Evolutionary conservation across 768 basidiomycete genomes (phyloP).

Genomic region (Kondoa subrosea): DNA sequence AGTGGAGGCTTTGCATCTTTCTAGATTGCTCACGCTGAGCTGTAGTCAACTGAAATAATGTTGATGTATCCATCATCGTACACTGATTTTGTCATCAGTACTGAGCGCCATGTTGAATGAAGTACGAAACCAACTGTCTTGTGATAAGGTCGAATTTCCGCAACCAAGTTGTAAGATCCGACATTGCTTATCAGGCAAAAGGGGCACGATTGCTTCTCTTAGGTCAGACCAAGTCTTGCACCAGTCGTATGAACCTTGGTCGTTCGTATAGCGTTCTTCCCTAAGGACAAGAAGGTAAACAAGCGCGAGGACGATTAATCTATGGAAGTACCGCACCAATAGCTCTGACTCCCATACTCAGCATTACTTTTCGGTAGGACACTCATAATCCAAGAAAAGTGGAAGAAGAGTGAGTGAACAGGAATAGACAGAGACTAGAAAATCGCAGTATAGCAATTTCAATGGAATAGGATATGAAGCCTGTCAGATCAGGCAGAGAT

Average conservation of each 20-base stretch:
- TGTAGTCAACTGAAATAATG: conserved; percentile 73
- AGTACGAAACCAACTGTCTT: conserved; percentile 42
- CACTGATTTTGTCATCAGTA: conserved; percentile 40
- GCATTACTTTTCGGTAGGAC: background rate
- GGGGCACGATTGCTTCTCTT: conserved; percentile 43
- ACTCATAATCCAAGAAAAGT: no score
- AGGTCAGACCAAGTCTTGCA: conserved; percentile 67
- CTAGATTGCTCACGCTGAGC: conserved; percentile 57
- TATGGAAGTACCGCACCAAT: background rate
- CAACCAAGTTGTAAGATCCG: conserved; percentile 59
- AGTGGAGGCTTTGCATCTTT: conserved; percentile 26
- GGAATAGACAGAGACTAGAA: no score
- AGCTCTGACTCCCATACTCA: background rate
- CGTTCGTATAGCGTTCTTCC: background rate
- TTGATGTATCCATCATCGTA: conserved; percentile 70
- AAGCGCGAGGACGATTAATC: background rate
- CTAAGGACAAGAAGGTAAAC: background rate
- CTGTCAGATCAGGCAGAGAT: no score
- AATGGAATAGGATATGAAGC: no score
- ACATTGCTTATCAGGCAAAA: conserved; percentile 47
- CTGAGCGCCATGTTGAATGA: background rate
- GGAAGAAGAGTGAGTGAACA: no score
- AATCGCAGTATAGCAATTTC: no score
- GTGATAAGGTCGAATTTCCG: conserved; percentile 63
- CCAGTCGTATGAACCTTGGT: conserved; percentile 48